phyloP scores from a whole-genome alignment of 495 filamentous ascomycete species.

The Neurospora tetraspora region DNA sequence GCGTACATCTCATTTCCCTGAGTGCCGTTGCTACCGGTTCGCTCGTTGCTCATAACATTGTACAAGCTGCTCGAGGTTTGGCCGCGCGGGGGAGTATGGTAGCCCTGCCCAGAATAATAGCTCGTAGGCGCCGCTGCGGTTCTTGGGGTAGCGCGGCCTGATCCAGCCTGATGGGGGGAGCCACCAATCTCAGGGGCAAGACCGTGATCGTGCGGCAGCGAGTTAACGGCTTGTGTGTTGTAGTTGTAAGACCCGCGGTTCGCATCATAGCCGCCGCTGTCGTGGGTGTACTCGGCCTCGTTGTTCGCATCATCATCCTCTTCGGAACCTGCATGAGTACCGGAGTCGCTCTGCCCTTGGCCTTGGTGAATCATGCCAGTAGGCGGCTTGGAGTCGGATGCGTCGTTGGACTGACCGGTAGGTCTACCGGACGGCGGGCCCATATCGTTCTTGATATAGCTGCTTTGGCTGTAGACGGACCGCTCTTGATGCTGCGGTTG shows the following conservation, averaged over 20 bases:
- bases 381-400: constrained; percentile 55
- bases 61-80: constrained; percentile 73
- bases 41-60: constrained; percentile 81
- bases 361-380: constrained; percentile 50
- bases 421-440: constrained; percentile 66
- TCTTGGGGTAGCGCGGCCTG: constrained; percentile 80
- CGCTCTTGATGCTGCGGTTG: constrained; percentile 57
- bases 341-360: constrained; percentile 45
- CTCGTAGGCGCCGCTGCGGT: constrained; percentile 55
- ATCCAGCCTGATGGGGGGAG: constrained; percentile 81
- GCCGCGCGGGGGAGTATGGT: constrained; percentile 75
- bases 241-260: constrained; percentile 69
- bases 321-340: constrained; percentile 49
- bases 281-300: constrained; percentile 75
- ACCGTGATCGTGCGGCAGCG: constrained; percentile 63
- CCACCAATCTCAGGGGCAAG: constrained; percentile 76
- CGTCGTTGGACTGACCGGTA: constrained; percentile 46
- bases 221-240: constrained; percentile 50
- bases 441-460: constrained; percentile 86
- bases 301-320: constrained; percentile 68
- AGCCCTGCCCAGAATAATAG: constrained; percentile 60
- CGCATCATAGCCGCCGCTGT: constrained; percentile 53
- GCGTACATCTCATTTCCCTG: constrained; percentile 57
- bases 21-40: constrained; percentile 58
- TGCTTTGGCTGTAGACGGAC: constrained; percentile 54